Evolutionary conservation across 192 early-diverging fungal species (phyloP).

Genomic region (Coemansia sp.): DNA sequence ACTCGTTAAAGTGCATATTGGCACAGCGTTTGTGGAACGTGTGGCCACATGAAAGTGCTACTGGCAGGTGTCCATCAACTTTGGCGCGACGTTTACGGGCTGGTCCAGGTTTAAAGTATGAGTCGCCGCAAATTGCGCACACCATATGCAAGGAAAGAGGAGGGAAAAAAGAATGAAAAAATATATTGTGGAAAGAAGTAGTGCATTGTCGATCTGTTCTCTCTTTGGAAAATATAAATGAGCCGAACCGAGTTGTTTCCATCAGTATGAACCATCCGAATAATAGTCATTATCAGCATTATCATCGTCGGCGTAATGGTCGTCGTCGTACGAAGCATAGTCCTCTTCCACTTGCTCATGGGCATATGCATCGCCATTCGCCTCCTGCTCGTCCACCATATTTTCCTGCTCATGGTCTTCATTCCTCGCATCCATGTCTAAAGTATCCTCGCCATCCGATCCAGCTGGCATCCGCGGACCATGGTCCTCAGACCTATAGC

Average conservation of each 20-base stretch:
- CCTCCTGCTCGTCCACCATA: not conserved
- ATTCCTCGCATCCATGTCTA: not conserved
- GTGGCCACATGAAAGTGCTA: constrained; percentile 24
- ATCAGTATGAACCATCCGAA: not conserved
- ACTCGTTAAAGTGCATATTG: constrained; percentile 1
- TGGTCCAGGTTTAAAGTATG: constrained; percentile 11
- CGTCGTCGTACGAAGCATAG: not conserved
- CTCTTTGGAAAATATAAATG: not conserved
- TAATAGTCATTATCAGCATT: not conserved
- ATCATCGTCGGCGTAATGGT: not conserved
- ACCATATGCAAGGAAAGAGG: not conserved
- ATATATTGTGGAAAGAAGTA: not conserved
- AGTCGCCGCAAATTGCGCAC: constrained; percentile 21
- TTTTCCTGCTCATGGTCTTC: not conserved
- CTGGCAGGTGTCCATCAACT: constrained; percentile 1
- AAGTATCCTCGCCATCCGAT: not conserved
- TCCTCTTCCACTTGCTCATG: not conserved
- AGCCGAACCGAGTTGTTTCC: no score
- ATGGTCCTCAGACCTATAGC: not conserved
- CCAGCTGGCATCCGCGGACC: not conserved
- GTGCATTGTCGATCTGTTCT: no score
- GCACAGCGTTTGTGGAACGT: constrained; percentile 26
- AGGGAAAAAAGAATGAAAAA: not conserved
- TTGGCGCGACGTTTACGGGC: not conserved
- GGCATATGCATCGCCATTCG: not conserved